Evolutionary conservation across 1,139 yeast genomes (phyloP), one percentile per base, ranked within the genome.

Genomic region (Kurtzmaniella quercitrusa): DNA sequence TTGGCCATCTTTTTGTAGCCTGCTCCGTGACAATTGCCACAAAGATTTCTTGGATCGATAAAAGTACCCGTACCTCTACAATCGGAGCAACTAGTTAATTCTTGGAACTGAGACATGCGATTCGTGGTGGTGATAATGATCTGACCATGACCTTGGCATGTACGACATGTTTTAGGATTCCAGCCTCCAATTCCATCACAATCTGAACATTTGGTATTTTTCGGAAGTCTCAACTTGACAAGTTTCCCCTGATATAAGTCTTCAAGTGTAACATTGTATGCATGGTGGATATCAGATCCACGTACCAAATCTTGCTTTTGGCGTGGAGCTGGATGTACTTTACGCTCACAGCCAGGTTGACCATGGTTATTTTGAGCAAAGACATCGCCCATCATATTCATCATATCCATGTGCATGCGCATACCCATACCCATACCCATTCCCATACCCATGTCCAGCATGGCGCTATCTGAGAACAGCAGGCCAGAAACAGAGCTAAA

Each of bases 1-100:
- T 78, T 78, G 26, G 76, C 68, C 32, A 67, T 77, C 43, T 73
- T 59, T 8, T 50, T 42, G 61, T 61, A 71, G 0, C 78, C 77
- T 2, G 44, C 36, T 46, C 77, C 72, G 17, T 34, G 30, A 16
- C 38, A 20, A 2, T 51, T 46, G 3, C 42, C 41, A 47, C 78
- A 72, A 35, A 45, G 46, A 39, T 64, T 62, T 2, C 41, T 33
- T 2, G 59, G 57, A 3, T 51, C 41, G 36, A 58, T 47, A 39
- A 49, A 60, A 2, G 53, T 49, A 2, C 78, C 78, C 2, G 63
- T 54, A 2, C 77, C 77, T 11, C 47, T 44, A 45, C 78, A 72
- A 9, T 57, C 53, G 18, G 51, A 51, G 48, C 78, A 72, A 43
- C 57, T 53, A 2, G 68, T 61, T 3, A 60, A 50, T 47, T 69